These are phyloP conservation scores for Xylariaceae sp. DNA, from an alignment of 2,329 filamentous ascomycete species.

Conservation along the genomic window DNA sequence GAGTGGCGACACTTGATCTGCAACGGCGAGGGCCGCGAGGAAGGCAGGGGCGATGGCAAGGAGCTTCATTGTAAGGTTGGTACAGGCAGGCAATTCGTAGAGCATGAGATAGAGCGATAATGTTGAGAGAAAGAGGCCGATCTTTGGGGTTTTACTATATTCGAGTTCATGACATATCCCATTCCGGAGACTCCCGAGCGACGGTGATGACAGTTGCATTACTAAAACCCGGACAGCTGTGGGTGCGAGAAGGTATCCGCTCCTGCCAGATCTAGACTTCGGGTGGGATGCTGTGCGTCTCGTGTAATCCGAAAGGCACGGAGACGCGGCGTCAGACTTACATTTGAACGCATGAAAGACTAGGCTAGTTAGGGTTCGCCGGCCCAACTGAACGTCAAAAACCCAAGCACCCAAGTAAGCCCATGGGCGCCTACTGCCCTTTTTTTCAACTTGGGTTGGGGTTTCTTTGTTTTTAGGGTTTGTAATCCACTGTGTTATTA, in stretches of 20 bases:
- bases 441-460: too few species aligned
- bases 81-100: neutral
- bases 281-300: neutral
- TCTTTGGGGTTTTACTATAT: conserved; percentile 4
- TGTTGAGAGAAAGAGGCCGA: neutral
- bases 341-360: too few species aligned
- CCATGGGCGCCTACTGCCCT: too few species aligned
- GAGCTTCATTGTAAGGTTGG: conserved; percentile 5
- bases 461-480: too few species aligned
- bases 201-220: neutral
- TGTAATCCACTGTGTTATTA: too few species aligned
- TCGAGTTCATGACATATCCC: neutral
- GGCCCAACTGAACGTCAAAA: too few species aligned
- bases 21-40: conserved; percentile 1
- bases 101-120: neutral
- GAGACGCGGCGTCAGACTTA: too few species aligned
- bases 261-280: neutral
- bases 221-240: too few species aligned
- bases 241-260: neutral
- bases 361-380: too few species aligned
- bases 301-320: neutral
- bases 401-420: too few species aligned
- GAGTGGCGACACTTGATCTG: conserved; percentile 5
- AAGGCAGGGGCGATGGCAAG: conserved; percentile 7
- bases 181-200: neutral